A percentile compares a stretch with the other conserved stretches of the same genome.
Evolutionary conservation across 768 basidiomycete genomes (phyloP).

Genomic region (Rhizopogon salebrosus): DNA sequence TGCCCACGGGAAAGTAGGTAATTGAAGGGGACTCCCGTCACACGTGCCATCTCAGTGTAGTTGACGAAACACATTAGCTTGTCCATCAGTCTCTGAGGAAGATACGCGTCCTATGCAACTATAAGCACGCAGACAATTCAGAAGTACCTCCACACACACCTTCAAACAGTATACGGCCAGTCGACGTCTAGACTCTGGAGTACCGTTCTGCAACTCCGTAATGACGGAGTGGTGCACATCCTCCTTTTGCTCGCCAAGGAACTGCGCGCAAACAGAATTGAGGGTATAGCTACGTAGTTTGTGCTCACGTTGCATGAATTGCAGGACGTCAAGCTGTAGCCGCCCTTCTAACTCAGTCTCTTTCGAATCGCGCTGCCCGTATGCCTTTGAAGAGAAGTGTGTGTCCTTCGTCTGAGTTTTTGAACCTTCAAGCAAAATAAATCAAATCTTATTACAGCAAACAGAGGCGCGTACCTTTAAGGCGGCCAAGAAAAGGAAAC

Average conservation of each 20-base stretch:
- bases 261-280: constrained; percentile 96
- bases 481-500: constrained; percentile 73
- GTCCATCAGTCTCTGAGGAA: constrained; percentile 92
- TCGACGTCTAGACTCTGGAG: constrained; percentile 85
- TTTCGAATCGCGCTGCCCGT: constrained; percentile 95
- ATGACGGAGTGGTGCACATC: constrained; percentile 99
- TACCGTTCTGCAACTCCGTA: constrained; percentile 96
- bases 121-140: neutral
- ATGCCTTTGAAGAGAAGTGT: constrained; percentile 97
- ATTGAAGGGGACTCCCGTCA: constrained; percentile 99
- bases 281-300: constrained; percentile 96
- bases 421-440: constrained; percentile 40
- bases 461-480: constrained; percentile 49
- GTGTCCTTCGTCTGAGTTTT: constrained; percentile 85
- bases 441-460: neutral
- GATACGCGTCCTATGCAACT: constrained; percentile 80
- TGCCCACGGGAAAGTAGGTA: constrained; percentile 91
- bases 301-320: constrained; percentile 98
- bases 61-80: constrained; percentile 99
- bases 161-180: constrained; percentile 98
- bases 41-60: constrained; percentile 98
- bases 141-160: constrained; percentile 34
- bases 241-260: constrained; percentile 98
- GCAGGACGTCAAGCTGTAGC: constrained; percentile 90
- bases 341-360: constrained; percentile 88